Base-by-base conservation (phyloP, 106 monocot species). In the Narthecium ossifragum region DNA sequence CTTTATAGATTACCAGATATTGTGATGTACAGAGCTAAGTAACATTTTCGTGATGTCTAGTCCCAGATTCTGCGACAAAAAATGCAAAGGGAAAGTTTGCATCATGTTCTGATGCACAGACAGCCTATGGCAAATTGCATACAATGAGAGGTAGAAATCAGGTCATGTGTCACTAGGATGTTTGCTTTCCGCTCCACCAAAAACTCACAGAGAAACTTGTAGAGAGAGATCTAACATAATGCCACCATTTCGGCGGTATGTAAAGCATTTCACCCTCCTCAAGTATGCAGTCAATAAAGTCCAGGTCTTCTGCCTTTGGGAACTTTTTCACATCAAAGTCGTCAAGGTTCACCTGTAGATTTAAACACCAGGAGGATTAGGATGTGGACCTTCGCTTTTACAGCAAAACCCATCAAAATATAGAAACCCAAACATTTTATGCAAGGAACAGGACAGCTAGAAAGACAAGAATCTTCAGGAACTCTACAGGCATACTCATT, bases 201-300 rank as follows among this genome's bases (percentile, higher is more conserved):
- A 96, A 96, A 67, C 90, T 90, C 43, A 96, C 96, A 45, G 96
- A 96, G 70, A 96, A 86, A 33, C 96, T 90, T 20, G 67, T 61
- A 10, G 90, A 70, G 31, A 88, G 87, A 34, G 82, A 75, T 57
- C 70, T 82, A 65, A 88, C 87, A 70, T 87, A 87, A 31, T 87
- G 86, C 86, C 86, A 87, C 86, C 86, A 87, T 70, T 81, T 81
- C 1, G 86, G 86, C 49, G 86, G 86, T 53, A 87, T 82, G 55
- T 87, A 87, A 29, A 87, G 78, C 72, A 82, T 64, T 49, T 87
- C 86, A 15, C 86, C 86, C 76, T 88, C 87, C 58, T 78, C 82
- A 38, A 88, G 61, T 12, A 86, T 55, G 47, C 85, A 74, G 34
- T 86, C 85, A 37, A 86, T 22, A 60, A 93, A 94, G 7, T 86